Evolutionary conservation across 441 rosid genomes (phyloP).

Genomic region (Arabidopsis hybrid): DNA sequence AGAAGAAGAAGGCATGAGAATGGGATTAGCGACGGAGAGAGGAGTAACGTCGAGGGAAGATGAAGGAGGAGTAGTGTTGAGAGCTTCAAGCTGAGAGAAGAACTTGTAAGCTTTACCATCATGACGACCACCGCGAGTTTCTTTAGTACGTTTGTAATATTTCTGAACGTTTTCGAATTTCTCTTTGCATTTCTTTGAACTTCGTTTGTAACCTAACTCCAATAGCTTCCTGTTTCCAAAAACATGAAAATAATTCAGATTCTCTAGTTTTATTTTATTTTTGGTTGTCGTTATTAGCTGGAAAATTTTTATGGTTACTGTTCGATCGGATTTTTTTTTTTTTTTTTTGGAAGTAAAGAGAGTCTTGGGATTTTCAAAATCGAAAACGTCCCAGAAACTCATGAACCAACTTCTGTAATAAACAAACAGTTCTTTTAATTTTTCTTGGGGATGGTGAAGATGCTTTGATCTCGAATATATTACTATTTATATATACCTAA

Average conservation of each 20-base stretch:
- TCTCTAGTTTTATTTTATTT: constrained; percentile 27
- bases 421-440: constrained; percentile 33
- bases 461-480: constrained; percentile 41
- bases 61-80: constrained; percentile 44
- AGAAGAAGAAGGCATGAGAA: constrained; percentile 50
- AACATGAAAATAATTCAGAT: constrained; percentile 25
- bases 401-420: constrained; percentile 38
- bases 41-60: constrained; percentile 59
- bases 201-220: constrained; percentile 78
- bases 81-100: constrained; percentile 73
- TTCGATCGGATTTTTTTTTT: constrained; percentile 24
- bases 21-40: constrained; percentile 65
- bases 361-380: constrained; percentile 45
- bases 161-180: constrained; percentile 91
- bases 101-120: constrained; percentile 82
- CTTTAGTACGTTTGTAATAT: constrained; percentile 92
- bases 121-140: constrained; percentile 75
- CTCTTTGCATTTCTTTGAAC: constrained; percentile 86
- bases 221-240: constrained; percentile 63
- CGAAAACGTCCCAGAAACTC: constrained; percentile 47
- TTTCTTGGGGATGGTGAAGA: constrained; percentile 42
- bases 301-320: constrained; percentile 20
- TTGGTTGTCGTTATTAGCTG: neutral
- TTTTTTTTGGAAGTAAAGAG: neutral
- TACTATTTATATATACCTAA: constrained; percentile 16